Base-by-base conservation (phyloP, 2,329 filamentous ascomycete species). In the Fusarium sp. region DNA sequence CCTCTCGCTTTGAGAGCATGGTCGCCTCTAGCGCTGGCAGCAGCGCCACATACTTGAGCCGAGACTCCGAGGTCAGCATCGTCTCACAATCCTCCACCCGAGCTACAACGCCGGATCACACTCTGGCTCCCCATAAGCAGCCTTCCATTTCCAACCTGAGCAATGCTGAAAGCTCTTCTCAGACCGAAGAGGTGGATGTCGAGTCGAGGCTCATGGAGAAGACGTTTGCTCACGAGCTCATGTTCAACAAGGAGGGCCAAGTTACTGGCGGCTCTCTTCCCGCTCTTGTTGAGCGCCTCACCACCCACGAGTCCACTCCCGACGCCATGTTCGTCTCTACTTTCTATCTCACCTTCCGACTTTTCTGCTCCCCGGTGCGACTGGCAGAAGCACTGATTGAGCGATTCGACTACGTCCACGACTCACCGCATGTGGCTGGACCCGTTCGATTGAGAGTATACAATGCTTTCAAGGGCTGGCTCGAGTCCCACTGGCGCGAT, bases 401-500 rank as follows among this genome's bases (percentile, higher is more conserved):
- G 66, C 92, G 97, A 34, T 99, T 97, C 81, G 94, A 98, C 68
- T 98, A 98, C 77, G 93, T 98, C 40, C 93, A 91, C 14, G 93
- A 96, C 69, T 93, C 92, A 57, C 90, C 91, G 24, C 89, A 91
- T 67, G 84, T 95, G 72, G 92, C 95, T 24, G 89, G 88, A 4
- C 94, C 96, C 0, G 96, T 98, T 24, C 92, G 95, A 60, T 86
- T 99, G 57, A 91, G 96, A 61, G 94, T 98, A 2, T 98, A 97
- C 86, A 98, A 99, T 80, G 92, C 95, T 66, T 94, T 99, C 87
- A 99, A 99, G 83, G 93, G 94, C 47, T 99, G 96, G 96, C 86
- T 99, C 22, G 96, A 98, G 84, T 96, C 93, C 8, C 95, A 99
- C 83, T 99, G 96, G 96, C 91, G 93, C 57, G 91, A 94, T 72